Evolutionary conservation across 306 rosid genomes (phyloP).

Genomic region (Spatholobus suberectus): DNA sequence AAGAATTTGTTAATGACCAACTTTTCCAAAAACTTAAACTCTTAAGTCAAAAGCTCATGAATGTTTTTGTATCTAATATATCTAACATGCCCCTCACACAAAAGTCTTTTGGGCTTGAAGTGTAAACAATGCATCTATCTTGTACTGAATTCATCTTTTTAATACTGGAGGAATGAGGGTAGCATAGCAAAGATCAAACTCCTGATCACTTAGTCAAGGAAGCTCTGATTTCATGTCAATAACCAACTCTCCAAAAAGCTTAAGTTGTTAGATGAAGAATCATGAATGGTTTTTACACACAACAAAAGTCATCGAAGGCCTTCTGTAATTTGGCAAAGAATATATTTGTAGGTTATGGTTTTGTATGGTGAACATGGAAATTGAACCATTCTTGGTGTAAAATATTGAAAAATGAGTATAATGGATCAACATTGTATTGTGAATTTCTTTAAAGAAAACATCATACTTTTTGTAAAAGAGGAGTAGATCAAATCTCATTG

Average conservation of each 20-base stretch:
- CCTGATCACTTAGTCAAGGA: constrained; percentile 14
- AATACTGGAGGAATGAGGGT: not conserved
- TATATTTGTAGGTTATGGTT: constrained; percentile 10
- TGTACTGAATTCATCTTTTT: not conserved
- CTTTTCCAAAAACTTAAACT: not conserved
- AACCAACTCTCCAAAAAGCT: not conserved
- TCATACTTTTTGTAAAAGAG: constrained; percentile 6
- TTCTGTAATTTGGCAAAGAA: not conserved
- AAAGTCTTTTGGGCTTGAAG: not conserved
- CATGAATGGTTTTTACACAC: not conserved
- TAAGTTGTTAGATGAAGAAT: not conserved
- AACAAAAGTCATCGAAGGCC: not conserved
- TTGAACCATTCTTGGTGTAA: constrained; percentile 14
- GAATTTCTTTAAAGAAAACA: not conserved
- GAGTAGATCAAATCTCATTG: constrained; percentile 25
- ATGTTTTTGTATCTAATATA: not conserved
- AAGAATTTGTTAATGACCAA: not conserved
- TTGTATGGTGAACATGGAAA: not conserved
- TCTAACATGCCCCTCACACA: not conserved
- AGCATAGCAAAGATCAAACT: not conserved
- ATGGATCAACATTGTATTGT: constrained; percentile 4
- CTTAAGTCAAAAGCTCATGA: not conserved
- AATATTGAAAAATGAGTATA: constrained; percentile 1
- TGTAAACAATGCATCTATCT: not conserved
- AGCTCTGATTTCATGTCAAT: not conserved